Base-by-base conservation (phyloP, 2,329 filamentous ascomycete genomes). In the Colletotrichum ledebouriae region DNA sequence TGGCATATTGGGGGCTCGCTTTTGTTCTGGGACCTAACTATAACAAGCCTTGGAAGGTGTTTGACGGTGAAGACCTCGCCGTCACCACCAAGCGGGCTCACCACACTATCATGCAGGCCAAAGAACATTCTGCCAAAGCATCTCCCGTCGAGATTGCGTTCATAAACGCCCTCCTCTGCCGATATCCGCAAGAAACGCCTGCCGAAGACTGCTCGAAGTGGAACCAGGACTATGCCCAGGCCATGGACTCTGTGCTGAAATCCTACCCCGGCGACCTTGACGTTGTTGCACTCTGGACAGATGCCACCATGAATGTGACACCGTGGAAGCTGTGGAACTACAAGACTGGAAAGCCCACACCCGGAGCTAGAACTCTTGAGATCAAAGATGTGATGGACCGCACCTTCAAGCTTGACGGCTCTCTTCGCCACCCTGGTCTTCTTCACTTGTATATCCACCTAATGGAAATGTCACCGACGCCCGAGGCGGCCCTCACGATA, bases 371-470 rank as follows among this genome's bases (percentile, higher is more conserved):
- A 11, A 72, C 72, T 3, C 29, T 73, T 12, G 71, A 73, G 58
- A 75, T 75, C 25, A 75, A 79, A 63, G 64, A 73, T 6, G 73
- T 79, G 7, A 72, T 82, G 9, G 79, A 82, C 15, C 73, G 76
- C 3, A 89, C 88, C 0, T 78, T 94, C 17, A 73, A 77, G 2
- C 80, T 83, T 3, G 76, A 82, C 1, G 82, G 81, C 15, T 86
- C 82, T 1, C 76, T 81, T 3, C 72, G 80, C 6, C 92, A 96
- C 73, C 89, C 92, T 0, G 92, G 92, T 0, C 77, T 94, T 0
- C 81, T 94, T 6, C 92, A 94, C 76, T 79, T 93, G 37, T 94
- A 94, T 76, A 92, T 94, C 44, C 91, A 94, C 72, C 84, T 93
- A 3, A 91, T 93, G 83, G 92, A 94, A 74, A 93, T 93, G 91